Evolutionary conservation across 2,329 filamentous ascomycete genomes (phyloP).

Genomic region (Epicoccum sorghinum): DNA sequence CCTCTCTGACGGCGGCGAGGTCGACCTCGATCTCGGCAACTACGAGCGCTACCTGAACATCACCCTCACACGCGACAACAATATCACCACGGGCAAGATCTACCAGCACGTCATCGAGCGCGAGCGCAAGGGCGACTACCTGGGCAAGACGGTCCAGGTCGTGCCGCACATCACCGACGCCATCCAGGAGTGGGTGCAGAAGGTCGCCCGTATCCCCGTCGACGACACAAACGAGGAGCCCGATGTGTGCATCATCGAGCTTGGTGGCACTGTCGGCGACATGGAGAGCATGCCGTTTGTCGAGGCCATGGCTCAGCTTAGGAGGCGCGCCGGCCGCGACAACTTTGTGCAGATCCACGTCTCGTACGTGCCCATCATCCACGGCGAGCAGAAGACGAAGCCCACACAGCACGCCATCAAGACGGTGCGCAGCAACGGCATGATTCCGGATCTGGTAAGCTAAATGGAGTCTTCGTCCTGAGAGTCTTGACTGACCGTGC

Average conservation of each 20-base stretch:
- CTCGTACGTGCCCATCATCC: slow-evolving; percentile 79
- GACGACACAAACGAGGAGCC: slow-evolving; percentile 83
- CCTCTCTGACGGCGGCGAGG: slow-evolving; percentile 79
- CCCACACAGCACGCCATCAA: slow-evolving; percentile 92
- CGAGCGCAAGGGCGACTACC: slow-evolving; percentile 75
- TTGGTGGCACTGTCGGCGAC: slow-evolving; percentile 75
- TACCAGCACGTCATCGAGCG: slow-evolving; percentile 86
- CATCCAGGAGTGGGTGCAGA: slow-evolving; percentile 91
- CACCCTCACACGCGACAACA: slow-evolving; percentile 83
- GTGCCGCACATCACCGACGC: slow-evolving; percentile 91
- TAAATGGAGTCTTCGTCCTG: no score
- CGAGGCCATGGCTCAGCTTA: slow-evolving; percentile 81
- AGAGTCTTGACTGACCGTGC: background rate
- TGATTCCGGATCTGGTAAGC: slow-evolving; percentile 64
- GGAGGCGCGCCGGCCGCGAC: slow-evolving; percentile 71
- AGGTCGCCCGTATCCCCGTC: slow-evolving; percentile 82
- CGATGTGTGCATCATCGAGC: slow-evolving; percentile 87
- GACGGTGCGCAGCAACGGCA: slow-evolving; percentile 79
- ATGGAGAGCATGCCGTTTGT: slow-evolving; percentile 89
- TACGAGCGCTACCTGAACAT: slow-evolving; percentile 84
- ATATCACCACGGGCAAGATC: slow-evolving; percentile 97
- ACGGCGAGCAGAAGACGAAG: slow-evolving; percentile 91
- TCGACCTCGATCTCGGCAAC: slow-evolving; percentile 76
- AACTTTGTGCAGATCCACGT: slow-evolving; percentile 92
- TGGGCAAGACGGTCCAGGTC: slow-evolving; percentile 87